Conservation (phyloP, 2,329 filamentous ascomycete species). For the Curvularia hawaiiensis region DNA sequence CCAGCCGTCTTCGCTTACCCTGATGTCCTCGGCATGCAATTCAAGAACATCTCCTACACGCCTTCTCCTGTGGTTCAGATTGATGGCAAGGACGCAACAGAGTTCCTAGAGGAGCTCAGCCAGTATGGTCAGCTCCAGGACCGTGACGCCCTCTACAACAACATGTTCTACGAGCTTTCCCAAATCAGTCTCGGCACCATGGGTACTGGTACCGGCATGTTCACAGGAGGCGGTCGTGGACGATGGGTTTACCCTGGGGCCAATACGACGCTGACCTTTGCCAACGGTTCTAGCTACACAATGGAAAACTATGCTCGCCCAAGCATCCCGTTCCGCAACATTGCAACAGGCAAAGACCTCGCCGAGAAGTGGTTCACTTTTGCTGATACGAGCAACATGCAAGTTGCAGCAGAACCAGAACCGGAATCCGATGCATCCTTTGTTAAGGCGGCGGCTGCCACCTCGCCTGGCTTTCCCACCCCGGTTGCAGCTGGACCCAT, state of each 20-base stretch:
- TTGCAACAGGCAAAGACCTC: conserved; percentile 50
- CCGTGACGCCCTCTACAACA: conserved; percentile 62
- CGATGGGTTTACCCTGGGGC: conserved; percentile 51
- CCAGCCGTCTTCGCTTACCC: conserved; percentile 62
- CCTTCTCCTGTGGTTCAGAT: conserved; percentile 61
- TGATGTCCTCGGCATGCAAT: conserved; percentile 53
- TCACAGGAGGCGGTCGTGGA: conserved; percentile 52
- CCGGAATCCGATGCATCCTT: conserved; percentile 12
- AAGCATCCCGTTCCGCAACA: conserved; percentile 45
- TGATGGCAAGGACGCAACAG: conserved; percentile 59
- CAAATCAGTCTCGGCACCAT: conserved; percentile 49
- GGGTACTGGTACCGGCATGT: conserved; percentile 51
- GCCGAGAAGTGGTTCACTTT: conserved; percentile 47
- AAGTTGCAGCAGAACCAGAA: background rate
- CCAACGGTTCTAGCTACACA: conserved; percentile 49
- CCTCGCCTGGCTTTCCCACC: conserved; percentile 51
- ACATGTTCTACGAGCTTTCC: conserved; percentile 54
- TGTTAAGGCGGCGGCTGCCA: conserved; percentile 12
- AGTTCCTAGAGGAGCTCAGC: conserved; percentile 55
- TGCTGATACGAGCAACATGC: conserved; percentile 14
- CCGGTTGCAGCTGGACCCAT: conserved; percentile 47
- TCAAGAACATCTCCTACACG: conserved; percentile 51
- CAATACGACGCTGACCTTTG: conserved; percentile 52
- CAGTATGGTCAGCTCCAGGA: conserved; percentile 59
- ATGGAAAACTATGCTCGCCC: conserved; percentile 53